These are phyloP conservation scores for Phytophthora sp. DNA, from an alignment of 352 stramenopile species.

Conservation along the genomic window DNA sequence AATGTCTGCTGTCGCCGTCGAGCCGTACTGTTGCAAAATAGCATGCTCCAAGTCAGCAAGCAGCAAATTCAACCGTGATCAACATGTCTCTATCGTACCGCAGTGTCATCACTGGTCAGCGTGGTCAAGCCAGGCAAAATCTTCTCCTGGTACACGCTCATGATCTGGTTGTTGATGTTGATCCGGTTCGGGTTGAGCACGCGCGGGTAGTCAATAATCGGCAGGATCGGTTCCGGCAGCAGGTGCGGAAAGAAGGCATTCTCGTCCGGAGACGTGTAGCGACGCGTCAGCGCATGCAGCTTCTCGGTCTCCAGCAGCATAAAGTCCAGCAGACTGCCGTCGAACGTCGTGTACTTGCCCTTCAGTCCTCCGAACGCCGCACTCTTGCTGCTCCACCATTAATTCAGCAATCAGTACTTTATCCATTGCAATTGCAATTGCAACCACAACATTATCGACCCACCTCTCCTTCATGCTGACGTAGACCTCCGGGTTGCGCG, in stretches of 20 bases:
- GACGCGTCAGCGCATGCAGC: constrained; percentile 92
- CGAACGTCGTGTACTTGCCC: constrained; percentile 87
- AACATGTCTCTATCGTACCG: constrained; percentile 35
- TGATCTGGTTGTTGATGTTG: constrained; percentile 98
- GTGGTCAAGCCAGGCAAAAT: constrained; percentile 93
- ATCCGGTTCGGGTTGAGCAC: constrained; percentile 95
- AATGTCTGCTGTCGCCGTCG: constrained; percentile 89
- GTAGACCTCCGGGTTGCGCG: constrained; percentile 96
- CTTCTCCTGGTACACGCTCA: constrained; percentile 96
- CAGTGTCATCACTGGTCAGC: constrained; percentile 88
- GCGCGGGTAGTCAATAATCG: constrained; percentile 92
- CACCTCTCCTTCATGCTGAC: constrained; percentile 84
- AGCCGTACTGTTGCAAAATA: constrained; percentile 66
- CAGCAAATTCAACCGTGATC: not conserved
- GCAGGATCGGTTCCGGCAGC: constrained; percentile 92
- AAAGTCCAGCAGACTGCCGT: constrained; percentile 93
- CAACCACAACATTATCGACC: not conserved
- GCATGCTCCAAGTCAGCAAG: not conserved
- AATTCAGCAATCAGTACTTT: not conserved
- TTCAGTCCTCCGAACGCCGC: constrained; percentile 79
- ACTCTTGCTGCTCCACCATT: constrained; percentile 47
- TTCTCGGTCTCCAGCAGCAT: constrained; percentile 98
- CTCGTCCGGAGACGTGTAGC: constrained; percentile 99
- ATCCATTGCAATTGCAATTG: constrained; percentile 1
- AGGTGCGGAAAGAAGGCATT: constrained; percentile 97